Evolutionary conservation across 108 stramenopile species (phyloP).

Genomic region (Discostella stelligeroides): DNA sequence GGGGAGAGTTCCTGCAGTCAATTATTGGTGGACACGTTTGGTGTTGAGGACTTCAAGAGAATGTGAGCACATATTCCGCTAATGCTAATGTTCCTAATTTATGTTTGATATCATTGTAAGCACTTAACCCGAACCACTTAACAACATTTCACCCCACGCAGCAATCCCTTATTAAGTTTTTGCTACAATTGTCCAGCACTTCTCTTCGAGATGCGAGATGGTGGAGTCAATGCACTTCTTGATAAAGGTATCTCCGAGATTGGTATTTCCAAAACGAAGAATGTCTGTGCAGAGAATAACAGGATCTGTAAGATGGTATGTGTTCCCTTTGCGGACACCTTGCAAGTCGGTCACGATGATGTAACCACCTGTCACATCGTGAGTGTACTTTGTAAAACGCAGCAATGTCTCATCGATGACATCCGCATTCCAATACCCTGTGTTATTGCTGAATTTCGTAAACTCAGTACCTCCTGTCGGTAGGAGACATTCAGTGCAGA

Average conservation of each 20-base stretch:
- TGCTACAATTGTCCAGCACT: no score
- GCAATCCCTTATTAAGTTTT: no score
- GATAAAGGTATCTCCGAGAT: slow-evolving; percentile 26
- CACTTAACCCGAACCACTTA: no score
- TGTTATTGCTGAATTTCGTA: slow-evolving; percentile 52
- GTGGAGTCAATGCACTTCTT: slow-evolving; percentile 6
- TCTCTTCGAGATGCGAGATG: neutral
- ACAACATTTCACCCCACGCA: no score
- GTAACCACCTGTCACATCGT: slow-evolving; percentile 30
- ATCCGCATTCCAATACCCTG: slow-evolving; percentile 51
- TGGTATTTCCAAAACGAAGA: slow-evolving; percentile 37
- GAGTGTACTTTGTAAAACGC: slow-evolving; percentile 45
- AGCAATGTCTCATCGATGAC: slow-evolving; percentile 37
- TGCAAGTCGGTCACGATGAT: slow-evolving; percentile 56
- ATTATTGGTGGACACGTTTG: no score
- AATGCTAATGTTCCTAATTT: no score
- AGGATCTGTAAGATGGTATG: slow-evolving; percentile 38
- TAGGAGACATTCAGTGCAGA: slow-evolving; percentile 41
- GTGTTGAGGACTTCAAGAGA: no score
- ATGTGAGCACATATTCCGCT: no score
- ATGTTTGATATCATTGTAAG: no score
- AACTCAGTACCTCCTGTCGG: slow-evolving; percentile 36
- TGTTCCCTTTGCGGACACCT: slow-evolving; percentile 40
- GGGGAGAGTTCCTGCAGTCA: no score
- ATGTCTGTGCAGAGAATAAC: slow-evolving; percentile 42